phyloP scores from a whole-genome alignment of 345 rosid species.

The Rhodamnia argentea region DNA sequence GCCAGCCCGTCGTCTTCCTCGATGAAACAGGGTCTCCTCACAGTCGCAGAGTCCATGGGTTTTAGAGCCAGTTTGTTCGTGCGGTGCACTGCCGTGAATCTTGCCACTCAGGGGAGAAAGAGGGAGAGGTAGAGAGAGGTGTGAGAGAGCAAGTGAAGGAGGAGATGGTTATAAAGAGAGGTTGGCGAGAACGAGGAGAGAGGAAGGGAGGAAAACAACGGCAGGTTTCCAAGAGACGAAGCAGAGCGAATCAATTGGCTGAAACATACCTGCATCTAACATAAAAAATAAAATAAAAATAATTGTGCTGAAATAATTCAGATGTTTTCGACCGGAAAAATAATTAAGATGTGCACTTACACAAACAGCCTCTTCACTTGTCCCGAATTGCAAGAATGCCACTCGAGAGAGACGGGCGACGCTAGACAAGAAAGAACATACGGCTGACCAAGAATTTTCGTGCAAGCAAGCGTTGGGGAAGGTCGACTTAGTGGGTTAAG shows the following conservation, averaged over 20 bases:
- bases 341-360: neutral
- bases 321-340: neutral
- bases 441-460: neutral
- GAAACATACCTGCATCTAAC: neutral
- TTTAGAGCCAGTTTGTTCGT: neutral
- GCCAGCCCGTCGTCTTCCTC: slow-evolving; percentile 49
- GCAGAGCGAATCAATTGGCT: slow-evolving; percentile 2
- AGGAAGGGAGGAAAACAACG: slow-evolving; percentile 8
- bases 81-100: neutral
- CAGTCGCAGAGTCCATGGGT: slow-evolving; percentile 3
- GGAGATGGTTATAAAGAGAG: neutral
- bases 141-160: neutral
- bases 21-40: slow-evolving; percentile 32
- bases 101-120: neutral
- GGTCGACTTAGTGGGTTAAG: neutral
- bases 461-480: neutral
- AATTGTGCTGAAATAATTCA: neutral
- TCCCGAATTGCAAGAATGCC: neutral
- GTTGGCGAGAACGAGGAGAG: neutral
- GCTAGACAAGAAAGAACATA: neutral
- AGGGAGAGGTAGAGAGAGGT: neutral
- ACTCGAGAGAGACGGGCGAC: neutral
- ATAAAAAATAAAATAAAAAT: too few species aligned
- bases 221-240: neutral
- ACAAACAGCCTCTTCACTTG: neutral